Evolutionary conservation across 208 protist genomes (phyloP), one percentile per base, ranked within the genome.

Genomic region (Leishmania braziliensis): DNA sequence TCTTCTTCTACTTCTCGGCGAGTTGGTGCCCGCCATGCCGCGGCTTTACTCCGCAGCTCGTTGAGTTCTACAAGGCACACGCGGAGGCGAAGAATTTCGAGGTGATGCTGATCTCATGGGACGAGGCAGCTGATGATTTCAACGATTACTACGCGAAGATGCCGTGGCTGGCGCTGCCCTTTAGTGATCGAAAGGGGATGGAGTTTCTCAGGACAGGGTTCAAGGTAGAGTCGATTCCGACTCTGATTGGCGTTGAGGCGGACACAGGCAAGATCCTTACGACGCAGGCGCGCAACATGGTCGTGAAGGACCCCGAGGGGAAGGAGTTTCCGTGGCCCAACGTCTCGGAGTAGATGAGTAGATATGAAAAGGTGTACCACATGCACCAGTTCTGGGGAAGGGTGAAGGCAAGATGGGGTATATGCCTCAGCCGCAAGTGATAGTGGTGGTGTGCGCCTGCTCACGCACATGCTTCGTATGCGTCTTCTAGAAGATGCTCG

Each of bases 11-110:
- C 88, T 98, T 98, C 85, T 94, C 90, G 48, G 96, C 96, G 50
- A 96, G 95, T 81, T 98, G 96, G 96, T 98, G 97, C 91, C 95
- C 95, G n/a, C 97, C 97, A 50, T 98, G 97, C 93, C 91, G 95
- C 74, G 88, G 84, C 69, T 98, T 98, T 88, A 98, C 96, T 3
- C 96, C 96, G 29, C 79, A 89, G 75, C 92, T 98, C 18, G 81
- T 83, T 43, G 92, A 96, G 50, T 95, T 96, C 78, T 98, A 98
- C 83, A 84, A 94, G 33, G 90, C 91, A 68, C 86, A 89, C 86
- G 79, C 87, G 33, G 81, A 84, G 60, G 56, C 80, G 65, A 93
- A 96, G 80, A 93, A 98, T 79, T 98, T 98, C 73, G 95, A 98
- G 81, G 90, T 98, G 60, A 75, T 97, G 58, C 89, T 96, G 29